phyloP scores from a whole-genome alignment of 257 asterid genomes.

The Paulownia fortunei region DNA sequence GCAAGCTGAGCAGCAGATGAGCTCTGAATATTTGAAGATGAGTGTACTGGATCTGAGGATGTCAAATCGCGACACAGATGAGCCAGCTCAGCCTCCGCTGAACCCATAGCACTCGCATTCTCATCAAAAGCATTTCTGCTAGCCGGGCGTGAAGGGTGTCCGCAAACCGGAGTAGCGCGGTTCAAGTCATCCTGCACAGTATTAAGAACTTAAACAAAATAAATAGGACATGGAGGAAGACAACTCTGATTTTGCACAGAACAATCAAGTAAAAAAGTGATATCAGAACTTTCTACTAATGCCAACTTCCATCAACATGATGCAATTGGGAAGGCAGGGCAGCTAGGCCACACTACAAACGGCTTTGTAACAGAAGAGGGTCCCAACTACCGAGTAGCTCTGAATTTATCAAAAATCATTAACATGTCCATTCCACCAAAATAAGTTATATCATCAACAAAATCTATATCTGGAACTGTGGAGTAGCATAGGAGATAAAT shows the following conservation, averaged over 20 bases:
- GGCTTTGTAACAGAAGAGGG: not conserved
- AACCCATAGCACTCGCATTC: constrained; percentile 46
- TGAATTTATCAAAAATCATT: not conserved
- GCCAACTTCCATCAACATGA: not conserved
- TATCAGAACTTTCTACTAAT: not conserved
- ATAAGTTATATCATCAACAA: constrained; percentile 5
- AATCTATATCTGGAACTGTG: constrained; percentile 10
- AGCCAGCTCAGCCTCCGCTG: constrained; percentile 72
- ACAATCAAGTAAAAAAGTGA: not conserved
- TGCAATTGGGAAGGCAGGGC: not conserved
- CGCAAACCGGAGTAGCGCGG: constrained; percentile 60
- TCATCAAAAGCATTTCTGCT: constrained; percentile 84
- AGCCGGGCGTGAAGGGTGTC: constrained; percentile 81
- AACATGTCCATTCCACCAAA: not conserved
- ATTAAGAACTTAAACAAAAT: constrained; percentile 13
- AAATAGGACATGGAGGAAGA: not conserved
- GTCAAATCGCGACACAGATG: constrained; percentile 58
- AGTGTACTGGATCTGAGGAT: constrained; percentile 53
- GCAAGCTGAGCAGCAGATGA: constrained; percentile 61
- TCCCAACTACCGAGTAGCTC: not conserved
- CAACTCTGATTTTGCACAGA: not conserved
- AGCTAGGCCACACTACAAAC: not conserved
- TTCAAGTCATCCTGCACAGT: constrained; percentile 77
- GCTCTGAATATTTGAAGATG: constrained; percentile 53
- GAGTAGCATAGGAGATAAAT: not conserved